Evolutionary conservation across 163 green algal species (phyloP), one percentile per base, ranked within the genome.

Genomic region (Prototheca stagnorum): DNA sequence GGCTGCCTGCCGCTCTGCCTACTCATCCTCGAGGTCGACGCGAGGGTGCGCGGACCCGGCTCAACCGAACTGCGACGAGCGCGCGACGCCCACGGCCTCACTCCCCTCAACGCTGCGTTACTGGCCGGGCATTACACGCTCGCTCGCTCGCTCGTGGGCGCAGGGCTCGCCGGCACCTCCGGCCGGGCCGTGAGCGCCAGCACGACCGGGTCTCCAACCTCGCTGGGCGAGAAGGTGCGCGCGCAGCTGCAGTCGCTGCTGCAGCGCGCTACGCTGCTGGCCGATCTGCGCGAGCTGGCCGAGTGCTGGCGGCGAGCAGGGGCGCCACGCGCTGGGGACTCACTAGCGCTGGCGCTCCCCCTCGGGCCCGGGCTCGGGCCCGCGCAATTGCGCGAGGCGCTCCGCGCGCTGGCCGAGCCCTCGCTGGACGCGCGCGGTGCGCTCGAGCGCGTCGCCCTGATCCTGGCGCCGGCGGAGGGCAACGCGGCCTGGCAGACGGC

Each of bases 1-100:
- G 75, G 77, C 2, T 56, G 81, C 35, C 34, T 56, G 12, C 44
- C 51, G 23, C 57, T 62, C 21, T 47, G 40, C 40, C 4, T 47
- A 8, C 22, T 23, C 11, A 11, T 47, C 22, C 40, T 47, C 22
- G 40, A 47, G 5, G 40, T 23, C 5, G 16, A 6, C 40, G 40
- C 40, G 8, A 23, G 17, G 22, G 40, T 15, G 40, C 22, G 17
- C 17, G 40, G 9, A 4, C 17, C 21, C 22, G 20, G 40, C 17
- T 5, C 40, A 7, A 23, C 21, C 17, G 40, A 47, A 5, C 40
- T 29, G 1, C 40, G 40, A 21, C 40, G 40, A 9, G 22, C 19
- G 22, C 40, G 40, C 40, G n/a, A 47, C 19, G 40, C 40, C 5
- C 22, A 21, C 22, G 40, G 40, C 17, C 40, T 47, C 22, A 47